A percentile compares a stretch with the other conserved stretches of the same genome.
Conservation (phyloP, 2,329 filamentous ascomycete species). For the Lecanicillium sp. region DNA sequence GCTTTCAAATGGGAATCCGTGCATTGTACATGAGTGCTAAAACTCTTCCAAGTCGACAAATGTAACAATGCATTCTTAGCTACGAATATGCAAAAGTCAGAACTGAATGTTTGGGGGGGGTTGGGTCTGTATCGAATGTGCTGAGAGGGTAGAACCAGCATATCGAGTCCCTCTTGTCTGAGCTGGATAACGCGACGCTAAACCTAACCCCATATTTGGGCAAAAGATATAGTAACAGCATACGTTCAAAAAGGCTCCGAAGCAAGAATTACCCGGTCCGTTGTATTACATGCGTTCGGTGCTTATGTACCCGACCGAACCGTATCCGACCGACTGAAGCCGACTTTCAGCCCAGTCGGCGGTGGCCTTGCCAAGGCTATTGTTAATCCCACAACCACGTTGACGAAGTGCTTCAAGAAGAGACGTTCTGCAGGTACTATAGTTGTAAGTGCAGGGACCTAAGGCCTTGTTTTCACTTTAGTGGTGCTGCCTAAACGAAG, state of each 20-base stretch:
- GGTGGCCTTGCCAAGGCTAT: background rate
- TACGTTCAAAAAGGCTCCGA: background rate
- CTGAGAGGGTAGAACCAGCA: no score
- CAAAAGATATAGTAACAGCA: background rate
- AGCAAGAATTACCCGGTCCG: background rate
- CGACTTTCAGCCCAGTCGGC: background rate
- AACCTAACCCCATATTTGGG: conserved; percentile 7
- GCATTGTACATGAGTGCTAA: no score
- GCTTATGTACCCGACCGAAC: background rate
- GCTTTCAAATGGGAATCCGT: no score
- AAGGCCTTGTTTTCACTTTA: background rate
- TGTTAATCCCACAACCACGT: background rate
- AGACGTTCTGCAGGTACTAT: background rate
- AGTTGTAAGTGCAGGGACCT: background rate
- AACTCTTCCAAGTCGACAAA: no score
- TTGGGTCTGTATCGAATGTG: no score
- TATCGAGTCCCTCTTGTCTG: no score
- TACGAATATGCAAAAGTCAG: no score
- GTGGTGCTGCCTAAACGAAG: background rate
- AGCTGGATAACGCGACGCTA: no score
- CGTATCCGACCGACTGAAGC: background rate
- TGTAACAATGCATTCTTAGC: no score
- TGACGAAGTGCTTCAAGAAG: background rate
- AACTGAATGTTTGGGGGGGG: no score
- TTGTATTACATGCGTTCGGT: background rate